Evolutionary conservation across 2,329 filamentous ascomycete genomes (phyloP), one percentile per base, ranked within the genome.

Genomic region (Ophiostoma ips): DNA sequence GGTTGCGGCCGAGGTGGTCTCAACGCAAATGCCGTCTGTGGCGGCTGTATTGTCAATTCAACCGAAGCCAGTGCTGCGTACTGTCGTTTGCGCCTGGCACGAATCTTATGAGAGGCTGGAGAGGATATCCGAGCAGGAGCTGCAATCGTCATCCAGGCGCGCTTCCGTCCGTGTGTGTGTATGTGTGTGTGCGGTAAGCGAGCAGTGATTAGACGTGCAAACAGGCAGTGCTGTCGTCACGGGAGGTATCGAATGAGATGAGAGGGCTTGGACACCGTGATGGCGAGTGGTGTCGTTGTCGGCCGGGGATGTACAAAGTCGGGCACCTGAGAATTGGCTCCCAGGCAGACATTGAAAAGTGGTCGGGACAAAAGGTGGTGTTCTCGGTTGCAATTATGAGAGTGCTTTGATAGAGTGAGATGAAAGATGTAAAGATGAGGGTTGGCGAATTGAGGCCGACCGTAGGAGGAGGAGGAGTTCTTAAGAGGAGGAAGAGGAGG

Each of bases 291-390:
- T 1, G 40, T 16, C 16, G 24, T 43, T 43, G n/a, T 43, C 40
- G 40, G 15, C 21, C 40, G 21, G 15, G 30, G 11, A 43, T 16
- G 24, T 10, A 43, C 24, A 43, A 43, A 43, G 40, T 43, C 24
- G 40, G 16, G 16, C 40, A 43, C 40, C 40, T 30, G 40, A 43
- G 24, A 43, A 15, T 8, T 12, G 40, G 28, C 40, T 30, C 40
- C 24, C 40, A 43, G 40, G 40, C 24, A 43, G 40, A 43, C 40
- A 43, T 43, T 43, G 40, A 43, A n/a, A 43, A 43, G 40, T 16
- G 24, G 40, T 31, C 40, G 24, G 24, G 15, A 30, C 24, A 8
- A 28, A 28, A 28, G n/a, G n/a, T n/a, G n/a, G n/a, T n/a, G n/a
- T n/a, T n/a, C 15, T 15, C 24, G 11, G 24, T 30, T 30, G 24